These are phyloP conservation scores for Hyphodiscus sp. DNA, from an alignment of 2,329 filamentous ascomycete species.

Conservation along the genomic window DNA sequence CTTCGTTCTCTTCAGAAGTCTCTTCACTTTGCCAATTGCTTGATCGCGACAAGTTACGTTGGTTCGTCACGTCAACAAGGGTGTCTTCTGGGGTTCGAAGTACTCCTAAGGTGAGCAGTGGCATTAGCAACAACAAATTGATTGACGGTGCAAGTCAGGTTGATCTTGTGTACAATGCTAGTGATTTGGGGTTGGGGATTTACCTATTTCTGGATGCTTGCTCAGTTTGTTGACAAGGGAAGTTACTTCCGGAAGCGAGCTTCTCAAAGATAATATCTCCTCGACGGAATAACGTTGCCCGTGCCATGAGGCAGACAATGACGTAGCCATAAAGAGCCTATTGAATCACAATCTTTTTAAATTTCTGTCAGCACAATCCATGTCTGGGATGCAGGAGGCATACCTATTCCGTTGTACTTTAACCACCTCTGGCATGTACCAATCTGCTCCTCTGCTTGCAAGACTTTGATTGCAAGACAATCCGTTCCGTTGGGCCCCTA, in stretches of 20 bases:
- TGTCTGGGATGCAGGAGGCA: too few species aligned
- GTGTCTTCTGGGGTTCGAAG: slow-evolving; percentile 22
- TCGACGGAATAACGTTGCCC: slow-evolving; percentile 19
- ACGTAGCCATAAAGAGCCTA: not conserved
- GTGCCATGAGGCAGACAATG: not conserved
- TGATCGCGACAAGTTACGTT: slow-evolving; percentile 3
- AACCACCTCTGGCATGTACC: too few species aligned
- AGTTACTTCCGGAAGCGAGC: slow-evolving; percentile 18
- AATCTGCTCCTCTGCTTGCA: too few species aligned
- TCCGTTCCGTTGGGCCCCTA: too few species aligned
- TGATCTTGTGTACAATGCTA: not conserved
- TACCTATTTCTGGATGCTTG: slow-evolving; percentile 25
- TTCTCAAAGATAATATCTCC: slow-evolving; percentile 24
- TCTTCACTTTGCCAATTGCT: slow-evolving; percentile 7
- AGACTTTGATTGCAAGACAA: too few species aligned
- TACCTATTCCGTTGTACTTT: too few species aligned
- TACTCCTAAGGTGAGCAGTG: slow-evolving; percentile 15
- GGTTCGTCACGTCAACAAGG: slow-evolving; percentile 19
- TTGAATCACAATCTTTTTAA: not conserved
- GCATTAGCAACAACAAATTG: slow-evolving; percentile 5
- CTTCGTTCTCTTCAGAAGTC: slow-evolving; percentile 18
- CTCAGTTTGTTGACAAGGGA: slow-evolving; percentile 23
- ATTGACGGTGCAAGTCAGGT: not conserved
- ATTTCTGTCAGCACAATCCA: not conserved
- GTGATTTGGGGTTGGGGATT: not conserved